Base-by-base conservation (phyloP, 1,284 basidiomycete genomes). In the Mrakiaceae sp. region DNA sequence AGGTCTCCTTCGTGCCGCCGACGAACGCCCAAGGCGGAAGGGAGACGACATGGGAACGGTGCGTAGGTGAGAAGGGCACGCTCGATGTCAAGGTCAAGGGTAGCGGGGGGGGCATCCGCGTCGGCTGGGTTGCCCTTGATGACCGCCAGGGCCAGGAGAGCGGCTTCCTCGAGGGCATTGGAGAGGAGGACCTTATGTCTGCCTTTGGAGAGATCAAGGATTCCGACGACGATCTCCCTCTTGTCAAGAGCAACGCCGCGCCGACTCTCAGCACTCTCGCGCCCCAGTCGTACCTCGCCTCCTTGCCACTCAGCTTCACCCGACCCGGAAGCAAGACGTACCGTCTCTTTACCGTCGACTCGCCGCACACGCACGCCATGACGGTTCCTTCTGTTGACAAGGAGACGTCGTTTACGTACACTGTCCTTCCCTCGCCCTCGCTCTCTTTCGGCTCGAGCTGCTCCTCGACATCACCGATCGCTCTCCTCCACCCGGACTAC, bases 141-240 rank as follows among this genome's bases (percentile, higher is more conserved):
- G 54, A 39, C 11, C 55, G 47, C 3, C 27, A 50, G n/a, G 14
- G 48, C 6, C 9, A 48, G 7, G 60, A 56, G 44, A 40, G 50
- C 2, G 64, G 64, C 40, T 57, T 47, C 47, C 50, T 65, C n/a
- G 59, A 66, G 11, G 64, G 64, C 27, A 62, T 66, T 27, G 64
- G 64, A 9, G 59, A 57, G 16, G 64, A 66, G 10, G 58, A 64
- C 12, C n/a, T 14, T 12, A 12, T 52, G 39, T 16, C 52, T n/a
- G 12, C 52, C 16, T 12, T n/a, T 3, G 14, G 12, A 5, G 16
- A n/a, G 6, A 16, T 8, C 4, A 47, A 48, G n/a, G 57, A 58
- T 7, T 11, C 46, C 3, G 9, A n/a, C 4, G 57, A 44, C 46
- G 43, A 27, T 58, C 11, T 58, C 1, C 62, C 55, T 43, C 55